Percentiles rank a stretch among this genome's conserved stretches.
Evolutionary conservation across 2,329 filamentous ascomycete genomes (phyloP).

Genomic region (Talaromyces sp.): DNA sequence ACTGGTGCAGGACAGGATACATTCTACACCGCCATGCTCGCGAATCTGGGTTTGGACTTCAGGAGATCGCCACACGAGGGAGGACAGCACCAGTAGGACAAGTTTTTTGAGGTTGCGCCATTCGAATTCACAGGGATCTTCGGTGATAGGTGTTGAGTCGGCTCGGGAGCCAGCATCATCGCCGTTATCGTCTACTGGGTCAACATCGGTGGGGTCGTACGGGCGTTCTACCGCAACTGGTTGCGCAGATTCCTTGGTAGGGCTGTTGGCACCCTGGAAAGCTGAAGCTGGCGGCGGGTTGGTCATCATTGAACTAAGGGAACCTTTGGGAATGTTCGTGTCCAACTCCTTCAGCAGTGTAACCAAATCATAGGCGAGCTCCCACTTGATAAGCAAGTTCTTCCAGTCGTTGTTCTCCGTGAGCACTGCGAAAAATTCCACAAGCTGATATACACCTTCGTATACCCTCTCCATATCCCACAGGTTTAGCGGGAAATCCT

Average conservation of each 20-base stretch:
- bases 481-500: conserved; percentile 87
- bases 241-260: conserved; percentile 25
- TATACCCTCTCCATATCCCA: conserved; percentile 99
- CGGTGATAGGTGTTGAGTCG: conserved; percentile 47
- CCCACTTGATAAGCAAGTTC: conserved; percentile 82
- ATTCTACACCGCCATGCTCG: conserved; percentile 77
- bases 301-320: conserved; percentile 47
- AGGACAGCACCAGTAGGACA: conserved; percentile 84
- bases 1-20: conserved; percentile 80
- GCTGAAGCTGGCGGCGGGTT: conserved; percentile 15
- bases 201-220: conserved; percentile 49
- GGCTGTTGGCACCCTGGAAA: conserved; percentile 21
- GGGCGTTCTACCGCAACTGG: conserved; percentile 60
- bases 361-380: conserved; percentile 82
- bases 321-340: conserved; percentile 78
- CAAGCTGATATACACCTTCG: conserved; percentile 87
- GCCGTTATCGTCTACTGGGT: conserved; percentile 36
- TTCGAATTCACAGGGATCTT: conserved; percentile 63
- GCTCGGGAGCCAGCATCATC: conserved; percentile 36
- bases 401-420: conserved; percentile 82
- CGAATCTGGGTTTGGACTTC: conserved; percentile 86
- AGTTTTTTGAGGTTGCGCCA: conserved; percentile 88
- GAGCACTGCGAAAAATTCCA: conserved; percentile 87
- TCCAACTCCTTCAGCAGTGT: conserved; percentile 84
- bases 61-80: conserved; percentile 79